A percentile compares a stretch with the other conserved stretches of the same genome.
Evolutionary conservation across 2,329 filamentous ascomycete genomes (phyloP).

Genomic region (Penicillium rolfsii): DNA sequence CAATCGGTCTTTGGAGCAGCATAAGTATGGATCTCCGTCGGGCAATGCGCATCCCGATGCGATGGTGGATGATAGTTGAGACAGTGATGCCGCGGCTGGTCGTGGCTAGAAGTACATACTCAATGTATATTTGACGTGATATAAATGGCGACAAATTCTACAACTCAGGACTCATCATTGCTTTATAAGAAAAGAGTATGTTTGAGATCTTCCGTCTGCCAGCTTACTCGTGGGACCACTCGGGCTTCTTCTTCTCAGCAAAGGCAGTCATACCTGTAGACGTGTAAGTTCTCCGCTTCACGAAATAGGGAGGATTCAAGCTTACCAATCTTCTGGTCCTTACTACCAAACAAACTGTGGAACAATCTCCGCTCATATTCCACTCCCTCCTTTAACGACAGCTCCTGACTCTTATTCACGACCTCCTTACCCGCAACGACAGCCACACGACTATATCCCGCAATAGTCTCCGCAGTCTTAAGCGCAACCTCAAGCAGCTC

Average conservation of each 20-base stretch:
- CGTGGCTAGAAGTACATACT: conserved; percentile 12
- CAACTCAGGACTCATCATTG: conserved; percentile 4
- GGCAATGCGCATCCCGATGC: conserved; percentile 51
- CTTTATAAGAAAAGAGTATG: not conserved
- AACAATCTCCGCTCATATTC: conserved; percentile 94
- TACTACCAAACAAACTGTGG: conserved; percentile 87
- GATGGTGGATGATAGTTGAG: conserved; percentile 12
- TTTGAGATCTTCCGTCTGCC: not conserved
- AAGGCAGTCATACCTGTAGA: conserved; percentile 78
- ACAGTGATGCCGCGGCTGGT: conserved; percentile 13
- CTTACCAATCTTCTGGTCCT: conserved; percentile 93
- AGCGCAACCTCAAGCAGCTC: conserved; percentile 80
- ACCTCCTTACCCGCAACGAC: conserved; percentile 92
- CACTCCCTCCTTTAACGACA: conserved; percentile 83
- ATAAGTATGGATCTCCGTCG: conserved; percentile 63
- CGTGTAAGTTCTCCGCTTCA: conserved; percentile 15
- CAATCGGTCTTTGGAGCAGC: conserved; percentile 72
- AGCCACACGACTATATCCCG: conserved; percentile 81
- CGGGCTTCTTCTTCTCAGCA: conserved; percentile 88
- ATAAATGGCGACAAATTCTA: conserved; percentile 7
- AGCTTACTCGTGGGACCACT: conserved; percentile 78
- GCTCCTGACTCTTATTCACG: conserved; percentile 98
- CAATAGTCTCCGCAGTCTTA: conserved; percentile 86
- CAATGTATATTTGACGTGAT: conserved; percentile 2
- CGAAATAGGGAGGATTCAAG: not conserved